phyloP scores from a whole-genome alignment of 805 yeast genomes.

The Candida wancherniae region DNA sequence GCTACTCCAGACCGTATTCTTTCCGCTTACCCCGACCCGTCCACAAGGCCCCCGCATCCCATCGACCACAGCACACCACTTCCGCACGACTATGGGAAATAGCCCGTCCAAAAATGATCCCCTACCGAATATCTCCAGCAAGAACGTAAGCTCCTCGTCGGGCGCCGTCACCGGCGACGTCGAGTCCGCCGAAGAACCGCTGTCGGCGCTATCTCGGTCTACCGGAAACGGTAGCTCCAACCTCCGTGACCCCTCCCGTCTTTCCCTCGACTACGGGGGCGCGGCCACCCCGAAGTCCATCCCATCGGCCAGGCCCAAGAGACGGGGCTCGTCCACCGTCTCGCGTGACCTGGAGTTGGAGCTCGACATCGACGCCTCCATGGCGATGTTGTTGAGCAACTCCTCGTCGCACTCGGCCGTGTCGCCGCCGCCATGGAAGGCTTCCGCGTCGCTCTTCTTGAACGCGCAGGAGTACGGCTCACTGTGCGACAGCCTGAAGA shows the following conservation, averaged over 20 bases:
- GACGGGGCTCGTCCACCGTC: constrained; percentile 8
- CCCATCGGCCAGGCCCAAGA: constrained; percentile 6
- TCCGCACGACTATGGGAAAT: constrained; percentile 46
- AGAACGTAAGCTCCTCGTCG: constrained; percentile 22
- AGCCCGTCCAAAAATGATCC: constrained; percentile 57
- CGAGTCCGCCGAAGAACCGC: constrained; percentile 38
- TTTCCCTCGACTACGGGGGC: constrained; percentile 1
- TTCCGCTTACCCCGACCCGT: no score
- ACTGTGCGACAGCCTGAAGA: constrained; percentile 40
- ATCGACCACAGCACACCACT: no score
- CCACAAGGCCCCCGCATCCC: no score
- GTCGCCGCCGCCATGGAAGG: no score
- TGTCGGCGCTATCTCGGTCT: constrained; percentile 38
- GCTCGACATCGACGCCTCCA: constrained; percentile 42
- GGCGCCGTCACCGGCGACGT: constrained; percentile 29
- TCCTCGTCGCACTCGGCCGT: constrained; percentile 2
- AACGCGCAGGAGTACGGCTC: constrained; percentile 23
- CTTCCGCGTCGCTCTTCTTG: background rate
- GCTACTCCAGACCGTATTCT: no score
- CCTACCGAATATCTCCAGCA: constrained; percentile 38
- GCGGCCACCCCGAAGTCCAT: constrained; percentile 11
- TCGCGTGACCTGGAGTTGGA: constrained; percentile 19
- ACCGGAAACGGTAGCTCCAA: constrained; percentile 20
- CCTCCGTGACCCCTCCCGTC: constrained; percentile 4
- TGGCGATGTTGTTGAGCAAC: constrained; percentile 35